phyloP scores from a whole-genome alignment of 768 basidiomycete species.

The Daedaleopsis sinensis region DNA sequence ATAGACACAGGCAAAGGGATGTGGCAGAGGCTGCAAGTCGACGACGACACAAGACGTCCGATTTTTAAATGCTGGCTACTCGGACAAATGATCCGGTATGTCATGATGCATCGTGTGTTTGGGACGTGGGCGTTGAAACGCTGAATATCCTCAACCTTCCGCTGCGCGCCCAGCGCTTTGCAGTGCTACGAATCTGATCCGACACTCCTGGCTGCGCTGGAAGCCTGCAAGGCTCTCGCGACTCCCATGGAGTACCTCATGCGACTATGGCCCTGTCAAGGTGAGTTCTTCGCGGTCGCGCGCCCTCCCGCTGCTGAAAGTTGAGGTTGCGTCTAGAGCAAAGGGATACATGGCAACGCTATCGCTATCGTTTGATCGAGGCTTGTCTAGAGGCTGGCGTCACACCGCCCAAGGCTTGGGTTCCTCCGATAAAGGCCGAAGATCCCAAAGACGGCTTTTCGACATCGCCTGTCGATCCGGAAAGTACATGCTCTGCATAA shows the following conservation, averaged over 20 bases:
- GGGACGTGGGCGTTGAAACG: too few relatives aligned
- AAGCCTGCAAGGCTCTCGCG: slow-evolving; percentile 59
- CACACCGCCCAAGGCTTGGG: slow-evolving; percentile 34
- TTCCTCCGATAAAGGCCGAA: not conserved
- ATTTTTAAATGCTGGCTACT: slow-evolving; percentile 78
- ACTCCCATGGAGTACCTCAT: slow-evolving; percentile 62
- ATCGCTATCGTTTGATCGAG: slow-evolving; percentile 46
- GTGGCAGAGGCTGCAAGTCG: not conserved
- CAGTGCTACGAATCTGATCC: slow-evolving; percentile 62
- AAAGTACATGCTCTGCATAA: too few relatives aligned
- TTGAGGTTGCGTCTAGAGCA: slow-evolving; percentile 44
- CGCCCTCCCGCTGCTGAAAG: not conserved
- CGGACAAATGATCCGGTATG: slow-evolving; percentile 64
- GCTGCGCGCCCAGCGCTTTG: slow-evolving; percentile 44
- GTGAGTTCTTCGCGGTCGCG: slow-evolving; percentile 36
- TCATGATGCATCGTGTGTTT: not conserved
- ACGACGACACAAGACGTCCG: slow-evolving; percentile 46
- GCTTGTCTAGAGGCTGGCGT: slow-evolving; percentile 53
- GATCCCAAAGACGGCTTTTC: not conserved
- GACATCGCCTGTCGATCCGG: not conserved
- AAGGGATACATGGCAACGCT: slow-evolving; percentile 46
- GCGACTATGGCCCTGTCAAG: slow-evolving; percentile 63
- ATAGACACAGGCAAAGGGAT: too few relatives aligned
- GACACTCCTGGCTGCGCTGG: slow-evolving; percentile 57
- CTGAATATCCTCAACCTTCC: too few relatives aligned